Conservation (phyloP, 1,284 basidiomycete genomes). For the Peniophora sp. region DNA sequence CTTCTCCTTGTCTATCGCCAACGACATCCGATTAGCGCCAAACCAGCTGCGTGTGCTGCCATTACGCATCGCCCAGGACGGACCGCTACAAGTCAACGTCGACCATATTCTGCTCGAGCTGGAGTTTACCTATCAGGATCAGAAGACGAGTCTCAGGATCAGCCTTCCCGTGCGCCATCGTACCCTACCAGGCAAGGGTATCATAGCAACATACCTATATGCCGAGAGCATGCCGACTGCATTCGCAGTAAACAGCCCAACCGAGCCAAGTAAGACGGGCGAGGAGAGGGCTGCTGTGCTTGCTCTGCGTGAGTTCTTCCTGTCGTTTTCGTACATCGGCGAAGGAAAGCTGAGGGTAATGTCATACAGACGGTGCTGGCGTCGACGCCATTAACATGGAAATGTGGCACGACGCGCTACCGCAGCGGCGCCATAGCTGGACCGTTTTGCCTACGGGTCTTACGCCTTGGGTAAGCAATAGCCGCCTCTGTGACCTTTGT, state of each 20-base stretch:
- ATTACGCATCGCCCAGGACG: slow-evolving; percentile 35
- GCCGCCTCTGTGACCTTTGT: background rate
- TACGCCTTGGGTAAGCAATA: slow-evolving; percentile 64
- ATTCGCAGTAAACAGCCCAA: slow-evolving; percentile 53
- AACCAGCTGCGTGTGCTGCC: slow-evolving; percentile 55
- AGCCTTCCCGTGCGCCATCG: slow-evolving; percentile 35
- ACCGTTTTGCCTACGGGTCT: slow-evolving; percentile 64
- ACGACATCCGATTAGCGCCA: slow-evolving; percentile 40
- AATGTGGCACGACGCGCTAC: slow-evolving; percentile 57
- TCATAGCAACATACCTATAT: slow-evolving; percentile 55
- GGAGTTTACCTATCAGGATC: background rate
- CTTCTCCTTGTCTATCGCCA: slow-evolving; percentile 28
- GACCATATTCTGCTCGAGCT: background rate
- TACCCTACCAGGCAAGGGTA: slow-evolving; percentile 11
- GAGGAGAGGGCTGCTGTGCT: slow-evolving; percentile 43
- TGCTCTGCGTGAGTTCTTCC: slow-evolving; percentile 50
- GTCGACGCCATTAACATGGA: slow-evolving; percentile 50
- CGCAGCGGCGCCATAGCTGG: slow-evolving; percentile 56
- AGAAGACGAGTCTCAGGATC: slow-evolving; percentile 17
- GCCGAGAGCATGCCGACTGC: slow-evolving; percentile 44
- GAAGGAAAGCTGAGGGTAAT: background rate
- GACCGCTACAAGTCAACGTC: background rate
- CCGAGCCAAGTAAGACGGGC: slow-evolving; percentile 13
- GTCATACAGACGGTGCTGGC: slow-evolving; percentile 64
- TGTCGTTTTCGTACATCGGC: background rate